Conservation (phyloP, 2,329 filamentous ascomycete species). For the Balansia obtecta region DNA sequence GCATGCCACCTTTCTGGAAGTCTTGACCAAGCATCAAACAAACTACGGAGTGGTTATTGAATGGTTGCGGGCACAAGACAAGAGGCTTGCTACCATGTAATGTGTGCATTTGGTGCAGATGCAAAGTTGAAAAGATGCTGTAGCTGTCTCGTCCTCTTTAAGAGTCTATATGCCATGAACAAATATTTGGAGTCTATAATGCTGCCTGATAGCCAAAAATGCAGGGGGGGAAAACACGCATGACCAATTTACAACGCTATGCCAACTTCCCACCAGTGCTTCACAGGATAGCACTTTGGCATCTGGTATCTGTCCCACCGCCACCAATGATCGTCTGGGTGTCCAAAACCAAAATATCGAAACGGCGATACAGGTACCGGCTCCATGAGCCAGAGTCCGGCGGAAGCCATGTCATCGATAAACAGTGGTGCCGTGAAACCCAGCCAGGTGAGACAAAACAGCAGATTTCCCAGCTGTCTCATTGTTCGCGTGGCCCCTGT, state of each 20-base stretch:
- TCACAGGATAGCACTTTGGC: slow-evolving; percentile 43
- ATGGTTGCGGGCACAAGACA: slow-evolving; percentile 49
- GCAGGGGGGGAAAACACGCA: not conserved
- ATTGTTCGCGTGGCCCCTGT: slow-evolving; percentile 30
- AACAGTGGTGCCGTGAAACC: slow-evolving; percentile 51
- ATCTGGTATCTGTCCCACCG: slow-evolving; percentile 48
- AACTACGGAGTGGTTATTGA: slow-evolving; percentile 48
- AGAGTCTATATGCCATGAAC: not conserved
- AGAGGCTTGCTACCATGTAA: slow-evolving; percentile 10
- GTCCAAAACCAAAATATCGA: slow-evolving; percentile 53
- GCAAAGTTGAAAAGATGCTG: not conserved
- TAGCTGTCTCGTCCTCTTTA: not conserved
- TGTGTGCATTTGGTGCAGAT: not conserved
- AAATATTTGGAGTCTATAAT: not conserved
- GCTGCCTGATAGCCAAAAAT: not conserved
- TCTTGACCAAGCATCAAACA: slow-evolving; percentile 61
- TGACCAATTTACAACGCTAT: slow-evolving; percentile 16
- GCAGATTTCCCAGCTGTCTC: slow-evolving; percentile 43
- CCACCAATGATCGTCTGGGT: slow-evolving; percentile 50
- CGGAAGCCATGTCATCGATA: slow-evolving; percentile 62
- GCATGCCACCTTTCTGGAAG: slow-evolving; percentile 54
- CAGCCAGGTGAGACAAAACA: slow-evolving; percentile 55
- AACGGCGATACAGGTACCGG: slow-evolving; percentile 65
- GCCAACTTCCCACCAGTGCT: slow-evolving; percentile 46
- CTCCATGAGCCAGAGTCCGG: slow-evolving; percentile 70